Base-by-base conservation (phyloP, 108 stramenopile genomes). In the Mediolabrus comicus region DNA sequence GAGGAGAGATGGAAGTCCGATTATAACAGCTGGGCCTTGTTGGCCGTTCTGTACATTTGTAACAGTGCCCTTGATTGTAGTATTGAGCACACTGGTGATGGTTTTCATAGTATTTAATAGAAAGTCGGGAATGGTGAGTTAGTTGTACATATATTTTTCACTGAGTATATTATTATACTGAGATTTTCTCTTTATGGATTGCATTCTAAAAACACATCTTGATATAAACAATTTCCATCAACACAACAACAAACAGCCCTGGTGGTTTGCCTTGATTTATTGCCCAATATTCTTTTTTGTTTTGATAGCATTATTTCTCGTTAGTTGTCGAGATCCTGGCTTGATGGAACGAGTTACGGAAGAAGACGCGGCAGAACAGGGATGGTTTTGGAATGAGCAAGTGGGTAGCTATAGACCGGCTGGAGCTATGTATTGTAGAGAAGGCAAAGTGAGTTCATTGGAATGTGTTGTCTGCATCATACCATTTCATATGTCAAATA, bases 361-460 rank as follows among this genome's bases (percentile, higher is more conserved):
- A 35, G 89, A 93, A 83, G 94, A 95, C 67, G 88, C 86, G 51
- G 86, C 87, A 1, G 72, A 88, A 67, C 88, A 89, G 38, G 91
- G 89, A 8, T 96, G 92, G 92, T 89, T 91, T 60, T 96, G 91
- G 91, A 96, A 94, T 65, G 95, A 96, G 63, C 91, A 93, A 81
- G 91, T 91, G 12, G 88, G 91, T 52, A 91, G 89, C 31, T 96
- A 88, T 84, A 83, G 95, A 31, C 95, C 95, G 3, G 86, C 87
- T 8, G 92, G 91, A 46, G 92, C 92, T 28, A 76, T 96, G 65
- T 96, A 94, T 67, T 96, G 92, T 29, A 70, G 89, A 65, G 87
- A 92, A 69, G 88, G 88, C 65, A 82, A 88, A 53, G 87, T 83
- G 51, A 77, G 75, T 63, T 24, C 34, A 26, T 46, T 29, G 22